Evolutionary conservation across 768 basidiomycete genomes (phyloP).

Genomic region (Tulasnella sp.): DNA sequence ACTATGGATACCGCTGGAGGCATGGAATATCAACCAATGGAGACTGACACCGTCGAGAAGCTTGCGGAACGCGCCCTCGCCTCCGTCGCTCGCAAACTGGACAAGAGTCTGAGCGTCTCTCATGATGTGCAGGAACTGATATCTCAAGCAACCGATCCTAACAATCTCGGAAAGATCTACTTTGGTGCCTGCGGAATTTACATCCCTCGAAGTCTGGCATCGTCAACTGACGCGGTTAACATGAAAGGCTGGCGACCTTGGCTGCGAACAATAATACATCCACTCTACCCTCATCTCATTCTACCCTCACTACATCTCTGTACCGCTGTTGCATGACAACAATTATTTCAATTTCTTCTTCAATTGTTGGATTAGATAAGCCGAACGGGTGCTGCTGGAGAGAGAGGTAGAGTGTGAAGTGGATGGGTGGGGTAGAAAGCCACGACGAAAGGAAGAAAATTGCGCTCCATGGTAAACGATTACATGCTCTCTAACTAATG

Average conservation of each 20-base stretch:
- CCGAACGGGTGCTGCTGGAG: not conserved
- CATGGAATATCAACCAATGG: conserved; percentile 31
- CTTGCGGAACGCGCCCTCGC: conserved; percentile 83
- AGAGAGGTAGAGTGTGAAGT: too few relatives aligned
- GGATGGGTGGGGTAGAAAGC: too few relatives aligned
- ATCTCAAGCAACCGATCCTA: conserved; percentile 71
- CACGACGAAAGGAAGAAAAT: not conserved
- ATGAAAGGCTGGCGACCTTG: not conserved
- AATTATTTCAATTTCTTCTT: not conserved
- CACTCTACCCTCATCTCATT: not conserved
- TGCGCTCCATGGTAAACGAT: not conserved
- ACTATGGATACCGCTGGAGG: too few relatives aligned
- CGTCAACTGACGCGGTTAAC: not conserved
- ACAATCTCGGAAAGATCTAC: conserved; percentile 70
- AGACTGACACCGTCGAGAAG: conserved; percentile 64
- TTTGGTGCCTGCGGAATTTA: conserved; percentile 41
- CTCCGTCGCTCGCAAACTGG: conserved; percentile 73
- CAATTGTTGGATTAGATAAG: not conserved
- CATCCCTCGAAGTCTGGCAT: not conserved
- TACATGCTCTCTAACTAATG: conserved; percentile 2
- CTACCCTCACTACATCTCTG: not conserved
- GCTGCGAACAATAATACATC: not conserved
- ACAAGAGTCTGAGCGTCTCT: conserved; percentile 79
- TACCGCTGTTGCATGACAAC: not conserved
- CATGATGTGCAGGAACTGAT: conserved; percentile 91